Conservation (phyloP, 2,329 filamentous ascomycete genomes). For the Cladosporium sp. region DNA sequence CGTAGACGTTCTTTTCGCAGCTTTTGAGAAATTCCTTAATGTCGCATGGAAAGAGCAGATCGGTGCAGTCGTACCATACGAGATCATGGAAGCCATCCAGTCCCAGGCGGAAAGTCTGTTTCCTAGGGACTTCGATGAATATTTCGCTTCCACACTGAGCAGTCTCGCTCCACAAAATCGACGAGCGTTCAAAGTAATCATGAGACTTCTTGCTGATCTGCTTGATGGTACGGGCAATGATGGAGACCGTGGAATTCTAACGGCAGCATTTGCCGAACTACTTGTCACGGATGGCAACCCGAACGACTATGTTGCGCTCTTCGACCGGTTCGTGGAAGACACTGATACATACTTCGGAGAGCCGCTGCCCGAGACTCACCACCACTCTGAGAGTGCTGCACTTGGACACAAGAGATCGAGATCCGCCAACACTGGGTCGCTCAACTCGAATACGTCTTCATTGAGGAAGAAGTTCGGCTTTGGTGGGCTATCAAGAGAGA, state of each 20-base stretch:
- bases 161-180: constrained; percentile 57
- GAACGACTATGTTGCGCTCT: constrained; percentile 78
- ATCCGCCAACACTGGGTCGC: constrained; percentile 62
- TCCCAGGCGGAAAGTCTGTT: constrained; percentile 58
- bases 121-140: constrained; percentile 65
- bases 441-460: constrained; percentile 83
- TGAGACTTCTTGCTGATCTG: constrained; percentile 81
- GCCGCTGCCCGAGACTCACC: constrained; percentile 28
- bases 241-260: constrained; percentile 81
- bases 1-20: constrained; percentile 81
- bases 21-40: constrained; percentile 88
- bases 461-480: constrained; percentile 80
- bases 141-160: constrained; percentile 50
- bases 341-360: constrained; percentile 84
- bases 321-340: constrained; percentile 86
- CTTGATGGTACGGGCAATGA: constrained; percentile 89
- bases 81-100: constrained; percentile 71
- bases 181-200: constrained; percentile 75
- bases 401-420: constrained; percentile 46
- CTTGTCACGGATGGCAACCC: constrained; percentile 73
- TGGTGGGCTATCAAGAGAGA: constrained; percentile 67
- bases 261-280: constrained; percentile 82
- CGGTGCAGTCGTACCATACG: constrained; percentile 73
- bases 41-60: constrained; percentile 87
- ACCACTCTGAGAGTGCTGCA: constrained; percentile 21